Base-by-base conservation (phyloP, 2,329 filamentous ascomycete species). In the Colletotrichum tropicicola region DNA sequence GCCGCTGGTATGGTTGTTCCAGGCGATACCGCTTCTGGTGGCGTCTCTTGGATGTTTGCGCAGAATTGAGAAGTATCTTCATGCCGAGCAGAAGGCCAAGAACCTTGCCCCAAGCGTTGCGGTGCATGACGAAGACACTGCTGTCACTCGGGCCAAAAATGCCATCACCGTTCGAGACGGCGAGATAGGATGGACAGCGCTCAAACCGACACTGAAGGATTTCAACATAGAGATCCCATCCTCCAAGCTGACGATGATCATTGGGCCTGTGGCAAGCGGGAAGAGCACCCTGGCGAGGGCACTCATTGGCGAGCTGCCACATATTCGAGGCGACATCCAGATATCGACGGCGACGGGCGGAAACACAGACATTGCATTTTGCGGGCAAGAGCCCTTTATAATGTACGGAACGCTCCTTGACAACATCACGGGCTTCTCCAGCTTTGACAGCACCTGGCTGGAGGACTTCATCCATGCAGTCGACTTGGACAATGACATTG, bases 201-300 rank as follows among this genome's bases (percentile, higher is more conserved):
- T 66, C 17, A 73, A 67, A 21, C 65, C 66, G 52, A 61, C 61
- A 5, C 68, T 80, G 6, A 66, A 51, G 1, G 45, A 75, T 15
- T 71, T 81, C 58, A 67, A 75, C 19, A 56, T 79, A 2, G 62
- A 63, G 1, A 70, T 81, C 4, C 71, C 74, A 6, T 49, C 67
- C 0, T 68, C 66, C 5, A 60, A 69, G 4, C 70, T 81, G 4
- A 80, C 75, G 12, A 72, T 80, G 12, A 68, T 81, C 1, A 72
- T 79, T 9, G 79, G 79, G 0, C 79, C 78, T 0, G 71, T 80
- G 12, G 79, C 71, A 1, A 75, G 73, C 0, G 79, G 79, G 0
- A 82, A 82, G 57, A 77, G 77, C 0, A 75, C 79, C 0, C 68
- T 80, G 1, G 77, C 74, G 70, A 78, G 77, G 35, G 76, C 74